These are phyloP conservation scores for Margaritispora aquatica DNA, from an alignment of 495 filamentous ascomycete species.

Conservation along the genomic window DNA sequence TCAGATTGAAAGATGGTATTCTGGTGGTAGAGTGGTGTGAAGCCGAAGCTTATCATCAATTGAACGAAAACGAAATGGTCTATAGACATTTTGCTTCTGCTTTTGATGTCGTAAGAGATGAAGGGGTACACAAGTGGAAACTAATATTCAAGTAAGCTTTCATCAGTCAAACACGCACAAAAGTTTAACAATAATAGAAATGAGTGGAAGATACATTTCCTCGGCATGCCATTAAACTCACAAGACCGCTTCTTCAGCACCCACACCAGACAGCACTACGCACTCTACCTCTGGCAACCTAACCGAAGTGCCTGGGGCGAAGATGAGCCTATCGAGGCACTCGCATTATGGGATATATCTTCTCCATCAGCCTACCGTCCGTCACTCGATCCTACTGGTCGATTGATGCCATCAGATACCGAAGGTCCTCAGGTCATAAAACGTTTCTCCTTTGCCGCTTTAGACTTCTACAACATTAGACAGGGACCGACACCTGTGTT, in stretches of 20 bases:
- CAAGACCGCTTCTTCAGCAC: constrained; percentile 59
- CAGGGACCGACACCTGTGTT: constrained; percentile 50
- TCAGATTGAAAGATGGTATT: constrained; percentile 49
- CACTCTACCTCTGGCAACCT: constrained; percentile 61
- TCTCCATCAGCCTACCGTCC: constrained; percentile 47
- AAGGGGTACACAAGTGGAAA: constrained; percentile 3
- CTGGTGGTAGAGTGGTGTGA: constrained; percentile 65
- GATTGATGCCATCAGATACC: constrained; percentile 26
- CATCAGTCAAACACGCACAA: background rate
- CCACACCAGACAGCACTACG: constrained; percentile 58
- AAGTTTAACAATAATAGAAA: constrained; percentile 45
- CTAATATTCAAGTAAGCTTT: constrained; percentile 14
- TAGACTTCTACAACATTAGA: constrained; percentile 51
- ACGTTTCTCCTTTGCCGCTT: constrained; percentile 47
- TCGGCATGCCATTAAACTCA: constrained; percentile 53
- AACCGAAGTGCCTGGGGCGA: constrained; percentile 54
- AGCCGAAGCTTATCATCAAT: constrained; percentile 46
- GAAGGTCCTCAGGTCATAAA: constrained; percentile 43
- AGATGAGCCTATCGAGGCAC: constrained; percentile 52
- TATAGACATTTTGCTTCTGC: constrained; percentile 61
- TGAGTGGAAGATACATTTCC: constrained; percentile 63
- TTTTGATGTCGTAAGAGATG: constrained; percentile 42
- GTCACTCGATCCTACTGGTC: constrained; percentile 45
- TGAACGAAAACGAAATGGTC: constrained; percentile 50
- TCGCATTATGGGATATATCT: constrained; percentile 65